These are phyloP conservation scores for Striga hermonthica DNA, from an alignment of 305 asterid genomes.

Conservation along the genomic window DNA sequence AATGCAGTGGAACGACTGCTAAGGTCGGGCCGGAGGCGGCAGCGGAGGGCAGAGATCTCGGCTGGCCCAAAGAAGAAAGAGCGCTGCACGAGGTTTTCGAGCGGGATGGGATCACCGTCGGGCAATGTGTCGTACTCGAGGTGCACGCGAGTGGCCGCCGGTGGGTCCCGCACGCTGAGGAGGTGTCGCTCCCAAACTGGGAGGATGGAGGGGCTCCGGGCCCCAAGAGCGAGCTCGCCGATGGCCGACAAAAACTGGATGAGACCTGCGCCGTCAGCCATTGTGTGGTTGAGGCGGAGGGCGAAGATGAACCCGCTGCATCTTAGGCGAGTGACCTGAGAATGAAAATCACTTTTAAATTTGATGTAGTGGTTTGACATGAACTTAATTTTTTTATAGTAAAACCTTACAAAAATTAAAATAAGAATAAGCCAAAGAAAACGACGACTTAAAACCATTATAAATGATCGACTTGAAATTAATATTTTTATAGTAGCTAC, in stretches of 20 bases:
- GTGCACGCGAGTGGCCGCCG: background rate
- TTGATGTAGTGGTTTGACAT: too few species aligned
- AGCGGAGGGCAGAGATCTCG: background rate
- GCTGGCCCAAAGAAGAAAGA: background rate
- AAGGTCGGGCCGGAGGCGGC: background rate
- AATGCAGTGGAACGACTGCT: background rate
- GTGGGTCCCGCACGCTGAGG: background rate
- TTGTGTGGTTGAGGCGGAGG: background rate
- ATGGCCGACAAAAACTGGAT: background rate
- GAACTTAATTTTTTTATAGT: too few species aligned
- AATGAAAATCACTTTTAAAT: too few species aligned
- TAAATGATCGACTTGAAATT: too few species aligned
- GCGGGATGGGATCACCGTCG: background rate
- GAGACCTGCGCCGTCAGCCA: background rate
- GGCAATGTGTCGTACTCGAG: background rate
- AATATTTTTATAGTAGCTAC: too few species aligned
- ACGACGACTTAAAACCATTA: too few species aligned
- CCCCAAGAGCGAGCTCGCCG: background rate
- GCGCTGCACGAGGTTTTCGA: background rate
- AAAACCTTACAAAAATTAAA: too few species aligned
- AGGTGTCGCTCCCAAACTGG: background rate
- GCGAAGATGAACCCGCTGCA: background rate
- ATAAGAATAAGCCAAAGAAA: too few species aligned
- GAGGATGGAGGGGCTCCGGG: background rate
- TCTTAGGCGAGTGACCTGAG: background rate